phyloP scores from a whole-genome alignment of 768 basidiomycete species.

The Mycena belliarum region DNA sequence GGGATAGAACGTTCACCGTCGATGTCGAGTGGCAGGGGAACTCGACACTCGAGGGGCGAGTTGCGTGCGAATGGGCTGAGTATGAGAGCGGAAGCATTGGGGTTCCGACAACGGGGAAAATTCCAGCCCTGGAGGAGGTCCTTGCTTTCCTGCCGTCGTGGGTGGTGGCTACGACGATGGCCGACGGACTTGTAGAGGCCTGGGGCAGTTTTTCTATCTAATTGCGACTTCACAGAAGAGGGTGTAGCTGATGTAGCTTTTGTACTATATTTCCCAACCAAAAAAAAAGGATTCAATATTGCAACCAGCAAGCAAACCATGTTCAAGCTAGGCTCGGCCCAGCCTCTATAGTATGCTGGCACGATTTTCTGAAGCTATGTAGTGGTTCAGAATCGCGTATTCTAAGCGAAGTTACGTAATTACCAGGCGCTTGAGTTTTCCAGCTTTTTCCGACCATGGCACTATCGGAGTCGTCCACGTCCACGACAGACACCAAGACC shows the following conservation, averaged over 20 bases:
- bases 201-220: conserved; percentile 6
- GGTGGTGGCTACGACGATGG: conserved; percentile 59
- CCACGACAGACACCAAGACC: conserved; percentile 19
- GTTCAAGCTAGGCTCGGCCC: too few relatives aligned
- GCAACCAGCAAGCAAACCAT: too few relatives aligned
- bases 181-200: conserved; percentile 62
- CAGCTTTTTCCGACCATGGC: neutral
- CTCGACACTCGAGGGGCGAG: conserved; percentile 38
- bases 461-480: conserved; percentile 13
- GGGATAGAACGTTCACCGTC: conserved; percentile 55
- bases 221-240: too few relatives aligned
- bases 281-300: too few relatives aligned
- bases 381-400: too few relatives aligned
- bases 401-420: neutral
- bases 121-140: conserved; percentile 72
- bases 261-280: too few relatives aligned
- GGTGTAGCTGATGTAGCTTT: too few relatives aligned
- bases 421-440: too few relatives aligned
- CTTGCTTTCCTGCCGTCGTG: conserved; percentile 65
- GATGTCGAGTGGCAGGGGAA: conserved; percentile 48
- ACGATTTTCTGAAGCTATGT: too few relatives aligned
- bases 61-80: conserved; percentile 71
- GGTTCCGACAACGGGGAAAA: conserved; percentile 44
- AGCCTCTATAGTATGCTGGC: too few relatives aligned
- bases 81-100: conserved; percentile 59